Evolutionary conservation across 2,329 filamentous ascomycete genomes (phyloP), one percentile per base, ranked within the genome.

Genomic region (Diplodia scrobiculata): DNA sequence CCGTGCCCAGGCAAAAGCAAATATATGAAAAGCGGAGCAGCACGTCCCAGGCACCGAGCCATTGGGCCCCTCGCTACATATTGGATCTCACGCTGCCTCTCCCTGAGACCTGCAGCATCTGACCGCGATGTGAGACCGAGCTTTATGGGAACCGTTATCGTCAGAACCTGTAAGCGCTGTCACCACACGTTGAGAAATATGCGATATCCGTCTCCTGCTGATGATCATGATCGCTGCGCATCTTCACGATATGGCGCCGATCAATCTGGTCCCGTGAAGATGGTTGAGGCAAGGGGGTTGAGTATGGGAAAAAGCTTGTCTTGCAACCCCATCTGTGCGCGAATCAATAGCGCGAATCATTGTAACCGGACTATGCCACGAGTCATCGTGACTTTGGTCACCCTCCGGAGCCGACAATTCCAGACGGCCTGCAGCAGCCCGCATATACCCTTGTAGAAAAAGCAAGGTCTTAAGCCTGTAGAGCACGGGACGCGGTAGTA

Each of bases 1-100:
- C 55, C 11, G 55, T 60, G 55, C 29, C 25, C 38, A 48, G 25
- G 41, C 17, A 19, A 45, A 19, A 45, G 41, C 6, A 45, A 45
- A 19, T 3, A 19, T 3, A 45, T 41, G 47, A 60, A 60, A 60
- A 60, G 58, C 58, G 58, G 58, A 50, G 41, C 38, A 47, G 55
- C 41, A 62, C n/a, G 34, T 62, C 29, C 55, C 58, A 50, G 55
- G 58, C 45, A 32, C 58, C 58, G 58, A 36, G 25, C 45, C 29
- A 45, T 36, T 62, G 58, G 58, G 58, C 14, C 58, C 27, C 27
- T 50, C 41, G 58, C 5, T 41, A 41, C 7, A 34, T 34, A 48
- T 48, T 62, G 41, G 45, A 50, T 62, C 45, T 50, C 17, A 32
- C 36, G n/a, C 45, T 62, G 45, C 45, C 13, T 62, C 29, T 36